Evolutionary conservation across 1,284 basidiomycete species (phyloP), one percentile per base, ranked within the genome.

Genomic region (Cryptococcus jaspeensis): DNA sequence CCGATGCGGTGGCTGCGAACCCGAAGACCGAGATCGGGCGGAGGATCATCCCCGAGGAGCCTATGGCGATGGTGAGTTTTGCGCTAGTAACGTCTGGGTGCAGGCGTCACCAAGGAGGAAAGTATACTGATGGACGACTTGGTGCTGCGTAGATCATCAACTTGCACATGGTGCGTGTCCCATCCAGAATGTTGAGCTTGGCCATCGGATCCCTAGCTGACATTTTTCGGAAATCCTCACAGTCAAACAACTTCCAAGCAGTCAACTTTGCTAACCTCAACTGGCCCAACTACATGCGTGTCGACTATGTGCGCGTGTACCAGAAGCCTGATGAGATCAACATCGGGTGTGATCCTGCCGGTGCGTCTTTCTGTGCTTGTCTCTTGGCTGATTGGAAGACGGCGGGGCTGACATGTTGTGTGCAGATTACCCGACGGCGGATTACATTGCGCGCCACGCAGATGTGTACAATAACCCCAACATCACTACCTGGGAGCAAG

Each of bases 21-120:
- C 49, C 81, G 0, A 69, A 64, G 1, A 74, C 82, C 0, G 62
- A 84, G 50, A 80, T 90, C 18, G 79, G 80, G 1, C 83, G 84
- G 55, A 80, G 90, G 52, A 68, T 90, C 42, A 84, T 93, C 50
- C 80, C 89, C 8, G 88, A 92, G 69, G 89, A 91, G 67, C 88
- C 89, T 1, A 86, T 78, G 77, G 64, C 71, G 16, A 44, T 84
- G 77, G 79, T 87, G 62, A 50, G 82, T 79, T 11, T 11, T 15
- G 22, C 45, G n/a, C n/a, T n/a, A n/a, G n/a, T n/a, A n/a, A n/a
- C n/a, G n/a, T n/a, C n/a, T n/a, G n/a, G n/a, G n/a, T n/a, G n/a
- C n/a, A n/a, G n/a, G n/a, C n/a, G n/a, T n/a, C n/a, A n/a, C n/a
- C n/a, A n/a, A n/a, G n/a, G n/a, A n/a, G n/a, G n/a, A n/a, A n/a